These are phyloP conservation scores for Vinca minor DNA, from an alignment of 257 asterid genomes.

Conservation along the genomic window DNA sequence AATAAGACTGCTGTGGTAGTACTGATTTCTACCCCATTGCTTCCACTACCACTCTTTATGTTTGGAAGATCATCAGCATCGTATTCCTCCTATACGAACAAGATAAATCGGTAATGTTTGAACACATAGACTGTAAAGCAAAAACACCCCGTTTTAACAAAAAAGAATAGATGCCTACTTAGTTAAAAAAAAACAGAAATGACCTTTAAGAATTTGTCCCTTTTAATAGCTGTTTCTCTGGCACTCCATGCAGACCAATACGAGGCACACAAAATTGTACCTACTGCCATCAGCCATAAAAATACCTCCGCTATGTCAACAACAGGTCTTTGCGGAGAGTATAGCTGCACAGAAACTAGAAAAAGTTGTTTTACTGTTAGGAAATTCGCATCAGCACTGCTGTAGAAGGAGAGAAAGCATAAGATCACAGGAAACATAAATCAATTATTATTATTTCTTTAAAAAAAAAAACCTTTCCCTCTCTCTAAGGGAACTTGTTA, in stretches of 20 bases:
- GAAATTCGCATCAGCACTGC: background rate
- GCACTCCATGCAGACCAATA: conserved; percentile 96
- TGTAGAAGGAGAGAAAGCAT: background rate
- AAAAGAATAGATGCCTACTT: background rate
- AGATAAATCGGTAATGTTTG: conserved; percentile 10
- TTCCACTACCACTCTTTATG: conserved; percentile 35
- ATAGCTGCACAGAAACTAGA: conserved; percentile 64
- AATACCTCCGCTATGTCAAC: conserved; percentile 91
- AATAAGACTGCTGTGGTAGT: conserved; percentile 64
- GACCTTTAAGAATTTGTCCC: conserved; percentile 75
- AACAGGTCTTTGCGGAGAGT: conserved; percentile 77
- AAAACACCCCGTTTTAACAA: background rate
- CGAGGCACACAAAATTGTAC: conserved; percentile 80
- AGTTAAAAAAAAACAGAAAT: conserved; percentile 9
- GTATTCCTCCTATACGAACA: conserved; percentile 49
- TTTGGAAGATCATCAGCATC: conserved; percentile 49
- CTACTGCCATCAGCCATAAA: conserved; percentile 91
- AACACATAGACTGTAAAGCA: conserved; percentile 10
- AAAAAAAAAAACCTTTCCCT: background rate
- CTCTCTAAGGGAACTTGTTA: background rate
- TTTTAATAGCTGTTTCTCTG: conserved; percentile 68
- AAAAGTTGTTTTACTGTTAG: conserved; percentile 5
- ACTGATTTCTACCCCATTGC: conserved; percentile 71
- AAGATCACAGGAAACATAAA: background rate
- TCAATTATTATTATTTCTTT: too few species aligned